Evolutionary conservation across 2,329 filamentous ascomycete genomes (phyloP).

Genomic region (Teratosphaeria nubilosa): DNA sequence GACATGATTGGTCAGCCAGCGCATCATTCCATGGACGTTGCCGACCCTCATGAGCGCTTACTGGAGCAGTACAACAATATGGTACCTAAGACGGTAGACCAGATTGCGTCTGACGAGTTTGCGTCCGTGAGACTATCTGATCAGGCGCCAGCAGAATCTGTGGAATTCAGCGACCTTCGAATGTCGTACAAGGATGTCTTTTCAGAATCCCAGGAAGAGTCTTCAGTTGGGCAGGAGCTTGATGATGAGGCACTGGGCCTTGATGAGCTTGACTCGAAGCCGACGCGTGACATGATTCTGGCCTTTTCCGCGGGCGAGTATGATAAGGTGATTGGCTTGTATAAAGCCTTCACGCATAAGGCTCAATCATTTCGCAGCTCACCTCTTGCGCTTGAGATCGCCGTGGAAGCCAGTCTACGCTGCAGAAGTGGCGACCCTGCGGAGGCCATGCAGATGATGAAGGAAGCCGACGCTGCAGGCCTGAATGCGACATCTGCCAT

Average conservation of each 20-base stretch:
- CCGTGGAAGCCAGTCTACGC: slow-evolving; percentile 21
- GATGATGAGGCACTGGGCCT: neutral
- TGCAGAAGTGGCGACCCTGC: slow-evolving; percentile 10
- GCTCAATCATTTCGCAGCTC: slow-evolving; percentile 17
- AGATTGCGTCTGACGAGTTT: neutral
- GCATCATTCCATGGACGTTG: neutral
- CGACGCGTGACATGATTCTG: slow-evolving; percentile 15
- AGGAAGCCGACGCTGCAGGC: slow-evolving; percentile 18
- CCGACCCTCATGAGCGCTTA: neutral
- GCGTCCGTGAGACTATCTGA: too few relatives aligned
- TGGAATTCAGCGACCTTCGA: neutral
- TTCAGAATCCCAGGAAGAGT: neutral
- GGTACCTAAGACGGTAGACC: neutral
- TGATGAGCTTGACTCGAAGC: neutral
- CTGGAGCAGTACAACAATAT: neutral
- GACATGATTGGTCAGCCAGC: neutral
- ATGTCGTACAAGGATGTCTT: neutral
- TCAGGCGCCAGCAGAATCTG: neutral
- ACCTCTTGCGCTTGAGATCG: slow-evolving; percentile 17
- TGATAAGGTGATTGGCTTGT: slow-evolving; percentile 16
- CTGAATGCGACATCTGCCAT: slow-evolving; percentile 20
- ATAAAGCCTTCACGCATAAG: slow-evolving; percentile 10
- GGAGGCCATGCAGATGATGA: slow-evolving; percentile 14
- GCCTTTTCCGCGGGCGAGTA: slow-evolving; percentile 14
- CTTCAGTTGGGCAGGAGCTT: neutral